Evolutionary conservation across 78 protist species (phyloP).

Genomic region (Dictyostelium brefeldianum): DNA sequence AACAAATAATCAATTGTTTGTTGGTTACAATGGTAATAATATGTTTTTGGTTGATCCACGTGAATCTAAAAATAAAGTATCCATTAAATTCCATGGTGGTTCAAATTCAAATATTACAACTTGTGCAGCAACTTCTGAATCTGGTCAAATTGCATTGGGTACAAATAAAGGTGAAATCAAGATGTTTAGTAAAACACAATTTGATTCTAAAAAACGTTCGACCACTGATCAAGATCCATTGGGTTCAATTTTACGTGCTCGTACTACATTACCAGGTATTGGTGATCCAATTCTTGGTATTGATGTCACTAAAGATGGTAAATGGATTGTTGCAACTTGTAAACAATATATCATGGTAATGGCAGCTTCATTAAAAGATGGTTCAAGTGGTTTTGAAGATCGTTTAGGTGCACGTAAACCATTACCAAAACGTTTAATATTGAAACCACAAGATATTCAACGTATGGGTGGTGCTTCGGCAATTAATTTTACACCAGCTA

Average conservation of each 20-base stretch:
- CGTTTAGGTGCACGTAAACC: slow-evolving; percentile 59
- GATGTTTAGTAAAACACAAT: slow-evolving; percentile 35
- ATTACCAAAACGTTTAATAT: slow-evolving; percentile 62
- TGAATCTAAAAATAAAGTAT: slow-evolving; percentile 35
- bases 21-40: slow-evolving; percentile 64
- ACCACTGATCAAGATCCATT: slow-evolving; percentile 7
- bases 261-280: slow-evolving; percentile 85
- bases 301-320: slow-evolving; percentile 83
- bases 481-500: slow-evolving; percentile 83
- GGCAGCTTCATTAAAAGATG: slow-evolving; percentile 58
- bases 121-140: slow-evolving; percentile 80
- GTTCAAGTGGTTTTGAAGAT: slow-evolving; percentile 78
- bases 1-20: slow-evolving; percentile 18
- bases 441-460: slow-evolving; percentile 59
- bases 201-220: slow-evolving; percentile 31
- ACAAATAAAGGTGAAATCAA: slow-evolving; percentile 83
- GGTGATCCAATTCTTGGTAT: slow-evolving; percentile 84
- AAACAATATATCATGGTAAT: slow-evolving; percentile 76
- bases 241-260: slow-evolving; percentile 56
- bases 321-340: slow-evolving; percentile 88
- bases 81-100: slow-evolving; percentile 55
- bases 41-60: slow-evolving; percentile 84
- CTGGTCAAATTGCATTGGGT: slow-evolving; percentile 82
- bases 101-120: slow-evolving; percentile 16
- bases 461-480: slow-evolving; percentile 55